These are phyloP conservation scores for Hirschioporus abietinus DNA, from an alignment of 768 basidiomycete species.

Conservation along the genomic window DNA sequence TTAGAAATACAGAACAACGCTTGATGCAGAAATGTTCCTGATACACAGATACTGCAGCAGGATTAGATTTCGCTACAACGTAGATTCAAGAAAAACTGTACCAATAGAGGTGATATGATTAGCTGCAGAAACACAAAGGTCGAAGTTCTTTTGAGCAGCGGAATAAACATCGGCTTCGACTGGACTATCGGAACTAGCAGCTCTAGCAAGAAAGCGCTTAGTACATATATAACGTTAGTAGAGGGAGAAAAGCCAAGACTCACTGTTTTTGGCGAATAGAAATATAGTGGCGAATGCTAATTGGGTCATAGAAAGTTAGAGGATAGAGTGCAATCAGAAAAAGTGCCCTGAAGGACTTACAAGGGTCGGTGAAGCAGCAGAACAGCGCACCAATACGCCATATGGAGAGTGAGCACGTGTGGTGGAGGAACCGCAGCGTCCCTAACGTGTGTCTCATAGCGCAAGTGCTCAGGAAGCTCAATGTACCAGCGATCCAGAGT, in stretches of 20 bases:
- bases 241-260: slow-evolving; percentile 11
- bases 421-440: slow-evolving; percentile 46
- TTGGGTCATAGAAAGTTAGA: background rate
- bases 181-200: slow-evolving; percentile 23
- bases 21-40: slow-evolving; percentile 56
- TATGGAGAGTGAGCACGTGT: slow-evolving; percentile 68
- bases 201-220: background rate
- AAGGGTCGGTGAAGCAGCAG: slow-evolving; percentile 74
- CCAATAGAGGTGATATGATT: slow-evolving; percentile 72
- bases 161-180: slow-evolving; percentile 52
- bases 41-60: slow-evolving; percentile 46
- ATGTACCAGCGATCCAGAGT: slow-evolving; percentile 71
- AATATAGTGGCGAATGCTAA: slow-evolving; percentile 27
- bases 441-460: slow-evolving; percentile 48
- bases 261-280: slow-evolving; percentile 16
- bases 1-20: slow-evolving; percentile 62
- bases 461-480: slow-evolving; percentile 62
- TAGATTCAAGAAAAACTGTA: slow-evolving; percentile 23
- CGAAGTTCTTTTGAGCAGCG: slow-evolving; percentile 58
- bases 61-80: slow-evolving; percentile 3
- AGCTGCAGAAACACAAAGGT: slow-evolving; percentile 71
- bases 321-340: background rate
- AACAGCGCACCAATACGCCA: slow-evolving; percentile 84
- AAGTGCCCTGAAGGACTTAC: slow-evolving; percentile 36
- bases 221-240: background rate